Percentiles rank a stretch among this genome's conserved stretches.
phyloP scores from a whole-genome alignment of 495 filamentous ascomycete genomes.

The Podospora didyma region DNA sequence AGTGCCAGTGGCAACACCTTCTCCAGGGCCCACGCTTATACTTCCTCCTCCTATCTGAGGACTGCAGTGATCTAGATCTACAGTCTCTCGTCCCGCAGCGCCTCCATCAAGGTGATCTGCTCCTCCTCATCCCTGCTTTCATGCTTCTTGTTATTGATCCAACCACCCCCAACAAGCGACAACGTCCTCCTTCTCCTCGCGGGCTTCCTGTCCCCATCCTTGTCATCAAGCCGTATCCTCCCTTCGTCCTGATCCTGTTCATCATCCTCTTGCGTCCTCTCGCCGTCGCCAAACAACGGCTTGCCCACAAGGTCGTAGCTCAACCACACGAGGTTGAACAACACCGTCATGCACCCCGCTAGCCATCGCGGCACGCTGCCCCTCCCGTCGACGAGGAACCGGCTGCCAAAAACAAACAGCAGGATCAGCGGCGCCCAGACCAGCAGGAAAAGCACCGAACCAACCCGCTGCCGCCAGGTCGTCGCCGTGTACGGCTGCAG shows the following conservation, averaged over 20 bases:
- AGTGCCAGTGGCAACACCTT: too few relatives aligned
- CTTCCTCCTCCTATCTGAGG: too few relatives aligned
- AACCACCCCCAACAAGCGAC: neutral
- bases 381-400: slow-evolving; percentile 53
- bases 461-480: slow-evolving; percentile 59
- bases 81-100: slow-evolving; percentile 12
- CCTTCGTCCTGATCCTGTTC: too few relatives aligned
- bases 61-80: too few relatives aligned
- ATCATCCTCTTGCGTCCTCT: slow-evolving; percentile 56
- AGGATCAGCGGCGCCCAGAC: slow-evolving; percentile 59
- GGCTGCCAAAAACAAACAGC: slow-evolving; percentile 25
- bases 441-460: slow-evolving; percentile 54
- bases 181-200: slow-evolving; percentile 1
- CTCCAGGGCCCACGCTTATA: too few relatives aligned
- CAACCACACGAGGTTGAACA: slow-evolving; percentile 62
- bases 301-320: slow-evolving; percentile 70
- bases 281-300: slow-evolving; percentile 78
- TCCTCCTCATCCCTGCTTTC: neutral
- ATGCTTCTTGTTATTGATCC: too few relatives aligned
- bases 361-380: slow-evolving; percentile 69
- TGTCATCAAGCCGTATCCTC: slow-evolving; percentile 51
- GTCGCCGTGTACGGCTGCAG: slow-evolving; percentile 70
- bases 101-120: slow-evolving; percentile 11
- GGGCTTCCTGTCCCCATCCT: neutral
- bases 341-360: slow-evolving; percentile 33